Evolutionary conservation across 139 green algal genomes (phyloP).

Genomic region (Pleodorina starrii): DNA sequence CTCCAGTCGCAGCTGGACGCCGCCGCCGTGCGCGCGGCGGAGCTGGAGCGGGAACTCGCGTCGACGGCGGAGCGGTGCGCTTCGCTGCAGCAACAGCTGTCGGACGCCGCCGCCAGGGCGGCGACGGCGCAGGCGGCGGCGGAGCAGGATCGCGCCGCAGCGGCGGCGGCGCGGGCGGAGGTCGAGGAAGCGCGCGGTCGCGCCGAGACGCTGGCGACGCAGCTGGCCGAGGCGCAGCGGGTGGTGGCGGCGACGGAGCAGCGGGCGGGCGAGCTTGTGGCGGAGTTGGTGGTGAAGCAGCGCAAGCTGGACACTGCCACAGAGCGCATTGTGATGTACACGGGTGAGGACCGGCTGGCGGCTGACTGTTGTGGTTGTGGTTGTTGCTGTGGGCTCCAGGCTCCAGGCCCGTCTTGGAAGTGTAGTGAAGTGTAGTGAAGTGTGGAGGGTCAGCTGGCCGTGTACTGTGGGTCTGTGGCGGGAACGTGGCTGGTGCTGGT

Average conservation of each 20-base stretch:
- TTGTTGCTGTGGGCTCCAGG: no score
- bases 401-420: no score
- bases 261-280: conserved; percentile 45
- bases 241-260: conserved; percentile 1
- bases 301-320: conserved; percentile 56
- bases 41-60: neutral
- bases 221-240: conserved; percentile 30
- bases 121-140: conserved; percentile 1
- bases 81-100: neutral
- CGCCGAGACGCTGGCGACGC: neutral
- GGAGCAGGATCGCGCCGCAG: neutral
- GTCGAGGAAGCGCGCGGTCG: neutral
- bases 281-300: conserved; percentile 52
- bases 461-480: no score
- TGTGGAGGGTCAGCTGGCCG: no score
- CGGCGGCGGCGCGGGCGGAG: neutral
- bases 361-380: no score
- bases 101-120: neutral
- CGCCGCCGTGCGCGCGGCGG: neutral
- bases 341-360: no score
- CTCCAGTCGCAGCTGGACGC: conserved; percentile 42
- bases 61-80: neutral
- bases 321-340: conserved; percentile 59
- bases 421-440: no score
- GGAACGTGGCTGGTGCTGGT: no score